Conservation (phyloP, 2,329 filamentous ascomycete species). For the Alternaria sp. region DNA sequence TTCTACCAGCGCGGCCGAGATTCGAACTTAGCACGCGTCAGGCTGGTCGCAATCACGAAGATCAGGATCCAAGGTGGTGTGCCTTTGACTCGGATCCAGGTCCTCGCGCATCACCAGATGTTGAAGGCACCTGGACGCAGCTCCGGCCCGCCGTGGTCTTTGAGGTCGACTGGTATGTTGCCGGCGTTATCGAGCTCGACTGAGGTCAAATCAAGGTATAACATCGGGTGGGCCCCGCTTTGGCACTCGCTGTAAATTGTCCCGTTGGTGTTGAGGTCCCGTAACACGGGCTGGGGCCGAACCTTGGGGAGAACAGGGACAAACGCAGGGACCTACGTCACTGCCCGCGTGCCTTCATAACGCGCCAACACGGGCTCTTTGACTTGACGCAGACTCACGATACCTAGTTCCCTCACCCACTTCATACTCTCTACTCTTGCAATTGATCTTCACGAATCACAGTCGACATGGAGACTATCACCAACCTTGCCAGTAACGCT, state of each 20-base stretch:
- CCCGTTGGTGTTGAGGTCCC: constrained; percentile 23
- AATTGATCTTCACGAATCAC: constrained; percentile 6
- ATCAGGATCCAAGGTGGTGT: background rate
- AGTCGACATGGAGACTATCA: constrained; percentile 51
- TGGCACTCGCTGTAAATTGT: constrained; percentile 27
- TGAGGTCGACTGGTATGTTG: background rate
- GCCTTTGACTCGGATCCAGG: background rate
- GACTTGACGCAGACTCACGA: constrained; percentile 10
- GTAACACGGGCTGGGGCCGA: constrained; percentile 22
- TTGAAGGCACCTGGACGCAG: background rate
- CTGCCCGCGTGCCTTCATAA: constrained; percentile 25
- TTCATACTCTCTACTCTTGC: constrained; percentile 1
- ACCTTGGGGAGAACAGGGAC: constrained; percentile 18
- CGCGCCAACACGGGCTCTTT: constrained; percentile 15
- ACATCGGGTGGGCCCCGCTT: constrained; percentile 22
- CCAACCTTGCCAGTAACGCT: constrained; percentile 43
- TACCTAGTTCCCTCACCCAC: constrained; percentile 2
- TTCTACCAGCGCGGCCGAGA: constrained; percentile 5
- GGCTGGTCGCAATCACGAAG: constrained; percentile 2
- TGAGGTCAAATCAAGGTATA: constrained; percentile 13
- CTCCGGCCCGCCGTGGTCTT: background rate
- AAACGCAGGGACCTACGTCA: constrained; percentile 33
- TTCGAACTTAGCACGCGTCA: background rate
- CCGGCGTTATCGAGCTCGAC: constrained; percentile 5
- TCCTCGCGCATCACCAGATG: background rate